Evolutionary conservation across 345 rosid species (phyloP).

Genomic region (Combretum micranthum): DNA sequence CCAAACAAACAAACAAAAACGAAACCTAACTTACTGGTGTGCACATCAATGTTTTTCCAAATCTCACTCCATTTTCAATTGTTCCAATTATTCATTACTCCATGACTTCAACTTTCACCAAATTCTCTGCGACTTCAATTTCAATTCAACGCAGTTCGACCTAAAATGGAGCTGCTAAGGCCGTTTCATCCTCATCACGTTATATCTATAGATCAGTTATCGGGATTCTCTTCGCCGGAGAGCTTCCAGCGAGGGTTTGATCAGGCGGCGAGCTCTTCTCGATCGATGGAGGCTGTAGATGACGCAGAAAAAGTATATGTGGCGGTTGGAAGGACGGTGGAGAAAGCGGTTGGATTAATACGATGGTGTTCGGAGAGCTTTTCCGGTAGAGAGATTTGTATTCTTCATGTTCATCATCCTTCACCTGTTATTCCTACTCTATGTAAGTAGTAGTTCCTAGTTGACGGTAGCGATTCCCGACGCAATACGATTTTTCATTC

Average conservation of each 20-base stretch:
- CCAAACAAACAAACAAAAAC: no score
- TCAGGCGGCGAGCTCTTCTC: constrained; percentile 11
- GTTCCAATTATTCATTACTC: not conserved
- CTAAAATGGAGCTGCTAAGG: constrained; percentile 29
- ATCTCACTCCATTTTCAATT: constrained; percentile 1
- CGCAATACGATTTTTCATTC: no score
- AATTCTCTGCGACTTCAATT: not conserved
- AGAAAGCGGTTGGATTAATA: constrained; percentile 39
- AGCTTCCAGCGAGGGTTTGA: constrained; percentile 5
- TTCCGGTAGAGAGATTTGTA: constrained; percentile 31
- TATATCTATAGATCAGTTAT: constrained; percentile 11
- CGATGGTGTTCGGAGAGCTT: constrained; percentile 39
- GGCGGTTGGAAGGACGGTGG: constrained; percentile 47
- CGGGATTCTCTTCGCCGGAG: constrained; percentile 14
- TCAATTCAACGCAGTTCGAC: not conserved
- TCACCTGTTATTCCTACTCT: constrained; percentile 61
- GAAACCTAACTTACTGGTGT: no score
- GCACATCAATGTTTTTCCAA: not conserved
- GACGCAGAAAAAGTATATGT: constrained; percentile 39
- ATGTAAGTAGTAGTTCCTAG: constrained; percentile 20
- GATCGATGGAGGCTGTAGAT: constrained; percentile 22
- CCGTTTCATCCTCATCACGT: constrained; percentile 20
- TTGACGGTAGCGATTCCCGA: not conserved
- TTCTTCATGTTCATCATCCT: constrained; percentile 58
- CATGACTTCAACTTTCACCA: not conserved